phyloP scores from a whole-genome alignment of 176 grass and related monocot genomes.

The Zea luxurians region DNA sequence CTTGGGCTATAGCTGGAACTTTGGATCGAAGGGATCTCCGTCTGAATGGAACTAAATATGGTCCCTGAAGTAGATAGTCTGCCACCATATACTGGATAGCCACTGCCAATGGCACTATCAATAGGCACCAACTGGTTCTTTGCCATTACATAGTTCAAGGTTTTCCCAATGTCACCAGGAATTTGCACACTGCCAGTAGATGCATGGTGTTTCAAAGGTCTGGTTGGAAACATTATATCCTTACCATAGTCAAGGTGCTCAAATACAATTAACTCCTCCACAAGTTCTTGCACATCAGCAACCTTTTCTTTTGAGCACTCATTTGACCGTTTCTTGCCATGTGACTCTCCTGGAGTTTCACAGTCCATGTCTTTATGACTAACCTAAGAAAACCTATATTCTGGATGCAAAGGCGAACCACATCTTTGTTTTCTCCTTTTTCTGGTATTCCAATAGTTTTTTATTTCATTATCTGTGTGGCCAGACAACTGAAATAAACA shows the following conservation, averaged over 20 bases:
- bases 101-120: slow-evolving; percentile 36
- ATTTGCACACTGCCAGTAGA: neutral
- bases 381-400: slow-evolving; percentile 27
- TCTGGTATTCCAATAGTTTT: slow-evolving; percentile 62
- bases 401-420: slow-evolving; percentile 57
- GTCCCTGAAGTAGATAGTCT: neutral
- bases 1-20: too few species aligned
- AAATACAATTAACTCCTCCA: too few species aligned
- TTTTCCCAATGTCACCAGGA: slow-evolving; percentile 25
- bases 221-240: too few species aligned
- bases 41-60: slow-evolving; percentile 27
- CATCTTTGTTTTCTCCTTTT: slow-evolving; percentile 43
- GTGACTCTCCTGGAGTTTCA: slow-evolving; percentile 16
- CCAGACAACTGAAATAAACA: slow-evolving; percentile 59
- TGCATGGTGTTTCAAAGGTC: too few species aligned
- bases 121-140: slow-evolving; percentile 10
- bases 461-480: slow-evolving; percentile 42
- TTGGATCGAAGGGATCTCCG: too few species aligned
- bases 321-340: slow-evolving; percentile 34
- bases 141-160: slow-evolving; percentile 15
- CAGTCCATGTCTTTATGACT: slow-evolving; percentile 33
- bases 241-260: too few species aligned
- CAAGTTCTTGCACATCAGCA: neutral
- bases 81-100: slow-evolving; percentile 1
- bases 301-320: slow-evolving; percentile 22